phyloP scores from a whole-genome alignment of 179 eudicot species.

The Silene noctiflora region DNA sequence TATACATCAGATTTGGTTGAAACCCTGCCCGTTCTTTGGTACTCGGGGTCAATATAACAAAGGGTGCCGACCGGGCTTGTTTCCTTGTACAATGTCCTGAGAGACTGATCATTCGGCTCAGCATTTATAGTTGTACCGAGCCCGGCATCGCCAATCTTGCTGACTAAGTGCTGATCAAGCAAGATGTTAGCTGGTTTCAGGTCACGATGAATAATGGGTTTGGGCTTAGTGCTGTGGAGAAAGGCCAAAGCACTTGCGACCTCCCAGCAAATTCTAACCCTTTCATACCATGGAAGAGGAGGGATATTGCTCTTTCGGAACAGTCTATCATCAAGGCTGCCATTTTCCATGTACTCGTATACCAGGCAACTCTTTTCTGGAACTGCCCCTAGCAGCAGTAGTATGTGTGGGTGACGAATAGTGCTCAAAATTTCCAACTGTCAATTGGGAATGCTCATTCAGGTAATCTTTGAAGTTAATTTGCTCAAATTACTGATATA shows the following conservation, averaged over 20 bases:
- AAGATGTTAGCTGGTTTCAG: slow-evolving; percentile 82
- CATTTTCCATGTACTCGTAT: slow-evolving; percentile 84
- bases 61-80: slow-evolving; percentile 69
- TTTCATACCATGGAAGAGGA: slow-evolving; percentile 65
- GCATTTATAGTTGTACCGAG: slow-evolving; percentile 54
- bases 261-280: slow-evolving; percentile 72
- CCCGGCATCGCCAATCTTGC: slow-evolving; percentile 89
- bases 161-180: slow-evolving; percentile 68
- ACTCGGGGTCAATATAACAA: slow-evolving; percentile 89
- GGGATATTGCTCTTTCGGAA: slow-evolving; percentile 42
- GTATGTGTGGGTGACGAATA: slow-evolving; percentile 73
- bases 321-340: slow-evolving; percentile 68
- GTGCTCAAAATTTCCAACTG: slow-evolving; percentile 80
- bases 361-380: slow-evolving; percentile 65
- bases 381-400: slow-evolving; percentile 72
- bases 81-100: slow-evolving; percentile 44
- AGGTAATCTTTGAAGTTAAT: background rate
- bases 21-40: slow-evolving; percentile 68
- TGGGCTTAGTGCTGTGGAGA: slow-evolving; percentile 69
- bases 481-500: background rate
- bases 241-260: slow-evolving; percentile 72
- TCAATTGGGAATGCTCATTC: slow-evolving; percentile 14
- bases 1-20: slow-evolving; percentile 70
- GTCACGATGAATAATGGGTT: slow-evolving; percentile 73
- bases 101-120: slow-evolving; percentile 29